Evolutionary conservation across 345 rosid species (phyloP), one percentile per base, ranked within the genome.

Genomic region (Tarenaya hassleriana): DNA sequence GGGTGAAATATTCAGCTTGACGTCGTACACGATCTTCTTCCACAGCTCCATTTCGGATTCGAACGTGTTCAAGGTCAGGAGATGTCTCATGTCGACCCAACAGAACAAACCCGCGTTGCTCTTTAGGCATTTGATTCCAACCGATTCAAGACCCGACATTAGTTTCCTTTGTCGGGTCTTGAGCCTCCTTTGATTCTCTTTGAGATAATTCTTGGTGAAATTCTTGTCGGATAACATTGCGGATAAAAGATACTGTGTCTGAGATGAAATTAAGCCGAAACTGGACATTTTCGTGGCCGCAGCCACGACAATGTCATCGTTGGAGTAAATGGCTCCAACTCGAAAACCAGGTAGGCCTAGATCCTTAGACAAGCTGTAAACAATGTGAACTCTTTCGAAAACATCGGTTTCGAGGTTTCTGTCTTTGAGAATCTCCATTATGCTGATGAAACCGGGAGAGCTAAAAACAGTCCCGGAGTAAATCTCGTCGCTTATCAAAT

Each of bases 281-380:
- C 95, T 85, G 31, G 95, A 85, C 95, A 85, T 85, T 69, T 85
- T 85, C 16, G 87, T 85, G 33, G 95, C 90, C 0, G 95, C 75
- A 0, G 81, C 78, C 19, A 85, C 80, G 47, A 85, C 84, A 58
- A 47, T 56, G 48, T 75, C 73, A 60, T 85, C 83, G 66, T 82
- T 82, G 66, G 95, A 82, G 68, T 85, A 77, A 56, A 85, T 74
- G 49, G 83, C 90, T 42, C 87, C 95, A 54, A 85, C 90, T 55
- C 95, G 82, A 76, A 85, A 85, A 63, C 95, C 95, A 50, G 95
- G 90, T 1, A 85, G 90, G 21, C 95, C 95, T 27, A 85, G 78
- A 69, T 85, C 95, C 49, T 85, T 85, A 3, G 95, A 85, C 44
- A 85, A 82, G 42, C 90, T 82, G 33, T 79, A 82, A 18, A 85